Evolutionary conservation across 495 filamentous ascomycete genomes (phyloP).

Genomic region (Neurospora africana): DNA sequence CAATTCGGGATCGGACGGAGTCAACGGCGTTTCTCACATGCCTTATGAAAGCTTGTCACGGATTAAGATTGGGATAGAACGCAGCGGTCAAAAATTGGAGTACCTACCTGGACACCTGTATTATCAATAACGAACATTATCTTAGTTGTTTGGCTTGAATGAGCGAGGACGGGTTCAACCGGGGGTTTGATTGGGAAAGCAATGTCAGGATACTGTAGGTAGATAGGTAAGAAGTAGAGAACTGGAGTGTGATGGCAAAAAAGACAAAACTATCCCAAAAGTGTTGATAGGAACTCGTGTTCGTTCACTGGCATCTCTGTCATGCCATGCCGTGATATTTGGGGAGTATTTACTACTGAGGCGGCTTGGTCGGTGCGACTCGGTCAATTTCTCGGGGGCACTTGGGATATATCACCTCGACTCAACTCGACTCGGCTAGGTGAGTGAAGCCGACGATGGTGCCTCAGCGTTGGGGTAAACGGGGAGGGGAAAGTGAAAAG

Average conservation of each 20-base stretch:
- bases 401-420: neutral
- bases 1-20: neutral
- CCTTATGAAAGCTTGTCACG: neutral
- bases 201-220: neutral
- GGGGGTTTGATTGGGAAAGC: neutral
- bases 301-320: neutral
- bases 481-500: too few relatives aligned
- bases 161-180: neutral
- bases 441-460: too few relatives aligned
- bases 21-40: neutral
- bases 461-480: too few relatives aligned
- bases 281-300: too few relatives aligned
- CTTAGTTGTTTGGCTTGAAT: neutral
- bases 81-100: too few relatives aligned
- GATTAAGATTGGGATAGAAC: neutral
- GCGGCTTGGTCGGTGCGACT: neutral
- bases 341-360: too few relatives aligned
- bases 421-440: too few relatives aligned
- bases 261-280: too few relatives aligned
- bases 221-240: too few relatives aligned
- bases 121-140: neutral
- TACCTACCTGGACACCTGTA: neutral
- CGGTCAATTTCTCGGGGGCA: constrained; percentile 3
- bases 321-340: neutral
- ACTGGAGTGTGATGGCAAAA: too few relatives aligned